Evolutionary conservation across 495 filamentous ascomycete species (phyloP), one percentile per base, ranked within the genome.

Genomic region (Venustampulla echinocandica): DNA sequence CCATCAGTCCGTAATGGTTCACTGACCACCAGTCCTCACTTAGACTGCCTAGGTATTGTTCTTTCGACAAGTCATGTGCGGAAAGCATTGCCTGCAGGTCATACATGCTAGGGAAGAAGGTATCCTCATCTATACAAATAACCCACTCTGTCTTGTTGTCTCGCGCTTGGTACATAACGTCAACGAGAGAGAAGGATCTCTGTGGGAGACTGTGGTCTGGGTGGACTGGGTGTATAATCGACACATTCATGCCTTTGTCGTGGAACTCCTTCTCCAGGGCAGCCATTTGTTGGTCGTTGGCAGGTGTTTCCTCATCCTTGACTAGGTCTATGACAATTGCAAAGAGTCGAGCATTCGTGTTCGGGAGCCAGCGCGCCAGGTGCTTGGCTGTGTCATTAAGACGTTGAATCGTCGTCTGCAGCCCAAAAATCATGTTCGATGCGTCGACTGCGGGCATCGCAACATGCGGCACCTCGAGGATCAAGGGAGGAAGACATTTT

Each of bases 111-210:
- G 81, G 73, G 59, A 86, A 85, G 68, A 85, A 85, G 14, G 83
- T 86, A 61, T 87, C 83, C 59, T 87, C 82, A 55, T 86, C 81
- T 27, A 84, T 70, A 46, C 81, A 69, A 53, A 69, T 69, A 33
- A 81, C 66, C 80, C 81, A 87, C 35, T 69, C 60, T 14, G 77
- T 81, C 19, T 73, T 66, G n/a, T 68, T 67, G 33, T 68, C 68
- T 28, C 76, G 67, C 47, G 68, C 59, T 21, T 70, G 57, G n/a
- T 75, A 67, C 54, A 85, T 74, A 4, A 76, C 70, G 33, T 70
- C 64, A 2, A 84, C 65, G 24, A 85, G 64, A 19, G 77, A 69
- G 56, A 87, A 82, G 57, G 84, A 82, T 47, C 79, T 74, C 46
- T 80, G 78, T 21, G 78, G 74, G 42, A 80, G 73, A 9, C 30